Percentiles rank a stretch among this genome's conserved stretches.
These are phyloP conservation scores for Chlorella vulgaris DNA, from an alignment of 139 green algal species.

Conservation along the genomic window DNA sequence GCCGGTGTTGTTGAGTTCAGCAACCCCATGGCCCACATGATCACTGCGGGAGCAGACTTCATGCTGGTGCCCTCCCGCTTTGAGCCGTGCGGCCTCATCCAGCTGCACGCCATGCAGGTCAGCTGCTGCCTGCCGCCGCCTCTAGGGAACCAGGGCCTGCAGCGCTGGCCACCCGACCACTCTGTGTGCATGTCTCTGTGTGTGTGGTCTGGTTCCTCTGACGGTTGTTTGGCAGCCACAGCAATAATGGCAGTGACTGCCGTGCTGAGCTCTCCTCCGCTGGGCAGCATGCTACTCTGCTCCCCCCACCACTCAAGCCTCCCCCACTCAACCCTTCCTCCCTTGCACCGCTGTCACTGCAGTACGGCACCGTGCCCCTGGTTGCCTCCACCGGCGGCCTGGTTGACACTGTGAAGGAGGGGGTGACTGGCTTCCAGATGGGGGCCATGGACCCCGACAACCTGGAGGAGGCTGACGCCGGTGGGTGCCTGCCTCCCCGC, in stretches of 20 bases:
- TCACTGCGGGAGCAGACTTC: conserved; percentile 95
- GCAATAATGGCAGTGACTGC: no score
- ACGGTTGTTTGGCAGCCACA: no score
- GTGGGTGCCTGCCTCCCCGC: not conserved
- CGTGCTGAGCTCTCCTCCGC: no score
- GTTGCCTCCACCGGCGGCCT: conserved; percentile 96
- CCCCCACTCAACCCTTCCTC: not conserved
- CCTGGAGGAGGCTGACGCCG: conserved; percentile 42
- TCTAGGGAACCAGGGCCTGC: not conserved
- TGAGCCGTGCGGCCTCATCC: conserved; percentile 98
- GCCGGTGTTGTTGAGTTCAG: conserved; percentile 93
- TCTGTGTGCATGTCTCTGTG: not conserved
- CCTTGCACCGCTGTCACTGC: conserved; percentile 59
- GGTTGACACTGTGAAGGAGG: conserved; percentile 98
- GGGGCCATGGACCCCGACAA: conserved; percentile 82
- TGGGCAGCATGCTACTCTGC: not conserved
- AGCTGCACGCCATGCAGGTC: conserved; percentile 89
- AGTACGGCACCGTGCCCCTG: conserved; percentile 94
- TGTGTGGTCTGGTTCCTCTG: no score
- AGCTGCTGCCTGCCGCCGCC: not conserved
- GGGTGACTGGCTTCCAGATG: conserved; percentile 98
- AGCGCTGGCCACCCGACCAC: not conserved
- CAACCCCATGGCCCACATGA: conserved; percentile 90
- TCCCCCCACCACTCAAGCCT: not conserved
- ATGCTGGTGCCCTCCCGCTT: conserved; percentile 97